A percentile compares a stretch with the other conserved stretches of the same genome.
phyloP scores from a whole-genome alignment of 2,329 filamentous ascomycete species.

The Rutstroemia sp. region DNA sequence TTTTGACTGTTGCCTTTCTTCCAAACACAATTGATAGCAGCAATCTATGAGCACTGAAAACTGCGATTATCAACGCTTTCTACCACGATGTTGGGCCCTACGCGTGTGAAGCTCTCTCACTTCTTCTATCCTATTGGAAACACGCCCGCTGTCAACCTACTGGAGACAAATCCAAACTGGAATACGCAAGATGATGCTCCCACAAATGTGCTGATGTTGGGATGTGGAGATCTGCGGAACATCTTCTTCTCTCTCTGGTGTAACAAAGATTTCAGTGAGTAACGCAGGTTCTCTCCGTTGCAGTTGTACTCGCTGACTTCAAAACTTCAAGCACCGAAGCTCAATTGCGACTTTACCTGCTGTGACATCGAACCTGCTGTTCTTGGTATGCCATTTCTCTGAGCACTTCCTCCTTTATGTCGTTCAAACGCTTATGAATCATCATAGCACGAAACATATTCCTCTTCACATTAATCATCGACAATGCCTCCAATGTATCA shows the following conservation, averaged over 20 bases:
- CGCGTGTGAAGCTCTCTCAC: background rate
- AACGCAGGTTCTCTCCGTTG: background rate
- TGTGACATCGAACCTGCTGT: background rate
- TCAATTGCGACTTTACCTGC: background rate
- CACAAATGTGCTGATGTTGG: slow-evolving; percentile 9
- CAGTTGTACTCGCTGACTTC: background rate
- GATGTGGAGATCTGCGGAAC: slow-evolving; percentile 14
- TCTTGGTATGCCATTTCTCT: background rate
- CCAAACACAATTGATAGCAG: too few relatives aligned
- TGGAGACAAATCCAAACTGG: background rate
- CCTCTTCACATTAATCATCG: slow-evolving; percentile 3
- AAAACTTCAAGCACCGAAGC: background rate
- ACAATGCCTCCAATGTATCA: background rate
- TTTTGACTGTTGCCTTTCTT: too few relatives aligned
- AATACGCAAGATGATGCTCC: background rate
- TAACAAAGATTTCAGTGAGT: background rate
- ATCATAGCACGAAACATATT: slow-evolving; percentile 9
- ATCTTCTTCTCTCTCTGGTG: slow-evolving; percentile 10
- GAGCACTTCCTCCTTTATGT: background rate
- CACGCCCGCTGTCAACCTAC: slow-evolving; percentile 10
- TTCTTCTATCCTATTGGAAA: slow-evolving; percentile 12
- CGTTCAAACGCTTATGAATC: background rate
- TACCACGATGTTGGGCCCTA: background rate
- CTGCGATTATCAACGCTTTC: too few relatives aligned
- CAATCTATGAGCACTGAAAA: too few relatives aligned